These are phyloP conservation scores for Ophiorrhiza pumila DNA, from an alignment of 257 asterid genomes.

Conservation along the genomic window DNA sequence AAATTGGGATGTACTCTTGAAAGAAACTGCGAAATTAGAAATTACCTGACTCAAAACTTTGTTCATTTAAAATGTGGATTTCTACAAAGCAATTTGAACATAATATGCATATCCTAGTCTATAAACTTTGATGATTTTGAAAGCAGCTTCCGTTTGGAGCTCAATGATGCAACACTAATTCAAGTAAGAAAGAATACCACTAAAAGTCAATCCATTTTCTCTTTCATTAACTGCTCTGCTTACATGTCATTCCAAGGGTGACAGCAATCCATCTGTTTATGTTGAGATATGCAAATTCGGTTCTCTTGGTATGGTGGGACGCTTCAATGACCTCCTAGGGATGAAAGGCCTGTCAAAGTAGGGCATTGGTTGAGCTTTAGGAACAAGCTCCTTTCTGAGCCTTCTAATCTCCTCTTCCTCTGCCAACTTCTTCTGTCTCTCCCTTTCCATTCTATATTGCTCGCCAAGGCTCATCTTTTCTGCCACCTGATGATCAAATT, in stretches of 20 bases:
- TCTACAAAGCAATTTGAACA: no score
- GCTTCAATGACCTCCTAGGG: slow-evolving; percentile 63
- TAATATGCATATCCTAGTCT: no score
- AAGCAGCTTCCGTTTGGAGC: no score
- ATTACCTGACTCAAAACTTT: no score
- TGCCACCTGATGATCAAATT: slow-evolving; percentile 81
- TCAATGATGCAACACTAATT: no score
- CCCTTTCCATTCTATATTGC: slow-evolving; percentile 69
- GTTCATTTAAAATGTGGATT: no score
- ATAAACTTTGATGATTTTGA: no score
- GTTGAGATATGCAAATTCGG: slow-evolving; percentile 62
- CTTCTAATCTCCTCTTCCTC: slow-evolving; percentile 88
- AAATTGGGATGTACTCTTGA: no score
- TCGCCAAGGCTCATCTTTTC: slow-evolving; percentile 58
- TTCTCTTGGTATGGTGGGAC: slow-evolving; percentile 65
- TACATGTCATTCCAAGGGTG: slow-evolving; percentile 37
- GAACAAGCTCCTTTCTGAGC: slow-evolving; percentile 80
- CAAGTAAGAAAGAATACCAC: no score
- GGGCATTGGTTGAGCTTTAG: slow-evolving; percentile 94
- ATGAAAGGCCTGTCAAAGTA: slow-evolving; percentile 81
- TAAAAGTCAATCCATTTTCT: no score
- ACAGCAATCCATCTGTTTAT: slow-evolving; percentile 58
- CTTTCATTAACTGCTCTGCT: no score
- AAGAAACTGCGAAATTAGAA: no score
- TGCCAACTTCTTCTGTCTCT: slow-evolving; percentile 67